A percentile compares a stretch with the other conserved stretches of the same genome.
Evolutionary conservation across 768 basidiomycete genomes (phyloP).

Genomic region (Lactarius psammicola): DNA sequence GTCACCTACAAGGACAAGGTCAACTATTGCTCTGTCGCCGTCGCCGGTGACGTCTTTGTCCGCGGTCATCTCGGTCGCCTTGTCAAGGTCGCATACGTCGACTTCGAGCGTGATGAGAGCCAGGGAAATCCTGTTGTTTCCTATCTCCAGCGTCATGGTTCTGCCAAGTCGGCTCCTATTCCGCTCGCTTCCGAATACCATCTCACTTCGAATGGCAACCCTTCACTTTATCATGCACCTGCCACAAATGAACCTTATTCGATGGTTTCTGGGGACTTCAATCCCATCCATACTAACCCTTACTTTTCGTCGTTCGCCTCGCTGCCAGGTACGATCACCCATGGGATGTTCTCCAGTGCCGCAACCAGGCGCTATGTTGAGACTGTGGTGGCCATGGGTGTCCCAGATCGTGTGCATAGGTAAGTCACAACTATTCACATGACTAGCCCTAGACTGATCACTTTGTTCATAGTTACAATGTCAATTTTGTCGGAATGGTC

Average conservation of each 20-base stretch:
- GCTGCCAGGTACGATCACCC: slow-evolving; percentile 95
- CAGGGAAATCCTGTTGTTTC: slow-evolving; percentile 92
- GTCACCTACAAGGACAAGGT: slow-evolving; percentile 90
- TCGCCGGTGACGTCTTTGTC: slow-evolving; percentile 82
- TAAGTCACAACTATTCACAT: slow-evolving; percentile 43
- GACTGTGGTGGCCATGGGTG: slow-evolving; percentile 88
- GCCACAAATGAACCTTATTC: slow-evolving; percentile 96
- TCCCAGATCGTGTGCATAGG: slow-evolving; percentile 87
- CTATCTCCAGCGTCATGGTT: slow-evolving; percentile 90
- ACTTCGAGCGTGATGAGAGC: slow-evolving; percentile 82
- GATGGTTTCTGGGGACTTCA: slow-evolving; percentile 94
- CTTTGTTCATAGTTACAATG: slow-evolving; percentile 65
- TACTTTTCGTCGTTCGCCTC: slow-evolving; percentile 95
- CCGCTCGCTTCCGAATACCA: slow-evolving; percentile 88
- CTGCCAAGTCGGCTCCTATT: slow-evolving; percentile 68
- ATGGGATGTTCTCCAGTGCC: slow-evolving; percentile 96
- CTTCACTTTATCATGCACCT: slow-evolving; percentile 75
- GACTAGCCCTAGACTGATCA: slow-evolving; percentile 16
- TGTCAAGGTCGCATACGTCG: slow-evolving; percentile 84
- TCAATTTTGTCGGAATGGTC: slow-evolving; percentile 97
- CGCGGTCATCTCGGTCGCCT: slow-evolving; percentile 86
- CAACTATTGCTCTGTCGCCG: slow-evolving; percentile 75
- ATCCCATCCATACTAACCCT: slow-evolving; percentile 98
- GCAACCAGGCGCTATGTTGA: slow-evolving; percentile 92
- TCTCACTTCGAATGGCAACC: slow-evolving; percentile 59